phyloP scores from a whole-genome alignment of 768 basidiomycete species.

The Boletus tomentosulus region DNA sequence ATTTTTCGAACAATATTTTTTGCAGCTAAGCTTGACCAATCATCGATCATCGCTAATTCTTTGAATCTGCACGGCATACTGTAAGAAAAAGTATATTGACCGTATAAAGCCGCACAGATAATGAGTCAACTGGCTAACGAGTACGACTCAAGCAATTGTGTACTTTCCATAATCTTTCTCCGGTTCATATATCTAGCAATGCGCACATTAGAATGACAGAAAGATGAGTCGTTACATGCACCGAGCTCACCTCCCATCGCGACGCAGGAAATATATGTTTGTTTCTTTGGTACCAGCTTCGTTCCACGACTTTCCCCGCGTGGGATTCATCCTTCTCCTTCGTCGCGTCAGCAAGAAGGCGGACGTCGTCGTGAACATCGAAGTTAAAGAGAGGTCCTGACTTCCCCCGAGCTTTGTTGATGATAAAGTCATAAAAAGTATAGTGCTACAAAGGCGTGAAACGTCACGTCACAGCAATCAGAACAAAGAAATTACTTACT shows the following conservation, averaged over 20 bases:
- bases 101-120: neutral
- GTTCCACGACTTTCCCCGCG: constrained; percentile 96
- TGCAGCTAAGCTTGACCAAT: too few relatives aligned
- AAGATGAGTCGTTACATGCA: neutral
- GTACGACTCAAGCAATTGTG: constrained; percentile 53
- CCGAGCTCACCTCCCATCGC: constrained; percentile 87
- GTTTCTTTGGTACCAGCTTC: constrained; percentile 92
- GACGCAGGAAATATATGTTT: constrained; percentile 98
- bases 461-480: neutral
- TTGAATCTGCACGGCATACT: neutral
- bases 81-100: neutral
- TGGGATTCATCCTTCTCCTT: constrained; percentile 98
- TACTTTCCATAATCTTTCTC: constrained; percentile 93
- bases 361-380: constrained; percentile 98
- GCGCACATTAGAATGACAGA: neutral
- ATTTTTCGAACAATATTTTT: constrained; percentile 21
- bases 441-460: constrained; percentile 62
- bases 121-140: neutral
- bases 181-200: constrained; percentile 77
- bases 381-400: constrained; percentile 98
- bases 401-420: constrained; percentile 98
- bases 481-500: constrained; percentile 42
- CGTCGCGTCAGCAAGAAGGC: constrained; percentile 89
- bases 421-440: constrained; percentile 97
- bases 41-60: neutral